A percentile compares a stretch with the other conserved stretches of the same genome.
Conservation (phyloP, 257 asterid genomes). For the Nicotiana sylvestris region DNA sequence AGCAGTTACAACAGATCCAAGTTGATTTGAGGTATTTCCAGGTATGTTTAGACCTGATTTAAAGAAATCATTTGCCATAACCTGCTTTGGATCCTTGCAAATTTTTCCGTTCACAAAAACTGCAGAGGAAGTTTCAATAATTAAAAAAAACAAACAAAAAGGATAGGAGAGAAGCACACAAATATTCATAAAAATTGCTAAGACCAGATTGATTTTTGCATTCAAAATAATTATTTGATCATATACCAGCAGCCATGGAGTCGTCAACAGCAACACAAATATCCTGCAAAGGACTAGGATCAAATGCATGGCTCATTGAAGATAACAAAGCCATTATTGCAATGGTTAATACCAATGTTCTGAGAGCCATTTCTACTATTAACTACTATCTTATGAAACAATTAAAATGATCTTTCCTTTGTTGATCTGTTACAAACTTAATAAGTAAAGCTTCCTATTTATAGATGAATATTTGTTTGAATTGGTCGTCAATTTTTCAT, state of each 20-base stretch:
- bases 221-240: not conserved
- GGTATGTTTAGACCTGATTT: not conserved
- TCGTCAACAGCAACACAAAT: slow-evolving; percentile 3
- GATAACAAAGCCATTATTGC: not conserved
- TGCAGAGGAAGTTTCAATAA: not conserved
- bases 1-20: not conserved
- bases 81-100: not conserved
- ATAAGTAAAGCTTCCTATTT: not conserved
- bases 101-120: slow-evolving; percentile 2
- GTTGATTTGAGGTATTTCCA: not conserved
- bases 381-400: not conserved
- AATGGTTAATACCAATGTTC: not conserved
- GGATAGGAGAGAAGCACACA: not conserved
- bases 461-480: not conserved
- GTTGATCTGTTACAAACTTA: not conserved
- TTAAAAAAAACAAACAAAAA: not conserved
- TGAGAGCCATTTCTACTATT: not conserved
- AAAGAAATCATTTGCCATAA: not conserved
- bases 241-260: not conserved
- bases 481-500: not conserved
- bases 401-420: not conserved
- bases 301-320: not conserved
- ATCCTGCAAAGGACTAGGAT: slow-evolving; percentile 8
- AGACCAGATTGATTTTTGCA: too few species aligned
- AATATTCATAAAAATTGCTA: not conserved